phyloP scores from a whole-genome alignment of 1,139 yeast genomes.

The Sugiyamaella novakii region DNA sequence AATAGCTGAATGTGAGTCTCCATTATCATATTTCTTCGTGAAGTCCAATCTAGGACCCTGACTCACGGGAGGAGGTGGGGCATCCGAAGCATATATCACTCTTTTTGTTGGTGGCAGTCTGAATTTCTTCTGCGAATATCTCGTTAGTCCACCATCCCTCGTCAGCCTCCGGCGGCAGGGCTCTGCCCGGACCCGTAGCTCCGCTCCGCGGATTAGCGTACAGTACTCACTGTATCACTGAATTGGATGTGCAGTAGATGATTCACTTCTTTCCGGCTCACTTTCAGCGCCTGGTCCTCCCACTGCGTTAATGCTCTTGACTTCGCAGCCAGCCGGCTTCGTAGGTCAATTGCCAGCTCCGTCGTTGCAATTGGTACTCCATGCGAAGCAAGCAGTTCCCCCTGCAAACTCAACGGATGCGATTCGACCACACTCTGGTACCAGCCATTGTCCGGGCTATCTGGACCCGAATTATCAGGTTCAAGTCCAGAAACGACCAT shows the following conservation, averaged over 20 bases:
- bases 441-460: slow-evolving; percentile 6
- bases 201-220: neutral
- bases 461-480: slow-evolving; percentile 12
- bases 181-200: neutral
- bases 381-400: slow-evolving; percentile 30
- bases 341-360: slow-evolving; percentile 26
- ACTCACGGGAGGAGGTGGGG: slow-evolving; percentile 3
- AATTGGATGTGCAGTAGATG: slow-evolving; percentile 34
- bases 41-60: slow-evolving; percentile 31
- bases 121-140: slow-evolving; percentile 3
- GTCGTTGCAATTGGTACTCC: slow-evolving; percentile 19
- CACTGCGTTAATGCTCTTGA: slow-evolving; percentile 27
- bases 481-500: slow-evolving; percentile 36
- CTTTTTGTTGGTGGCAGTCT: slow-evolving; percentile 19
- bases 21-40: slow-evolving; percentile 40
- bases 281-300: slow-evolving; percentile 30
- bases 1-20: slow-evolving; percentile 39
- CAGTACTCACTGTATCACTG: slow-evolving; percentile 24
- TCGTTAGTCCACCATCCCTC: too few relatives aligned
- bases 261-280: slow-evolving; percentile 25
- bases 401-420: slow-evolving; percentile 29
- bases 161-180: slow-evolving; percentile 1
- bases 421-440: slow-evolving; percentile 15
- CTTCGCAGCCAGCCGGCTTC: slow-evolving; percentile 27
- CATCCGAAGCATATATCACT: slow-evolving; percentile 2